phyloP scores from a whole-genome alignment of 768 basidiomycete genomes.

The Russula ochroleuca region DNA sequence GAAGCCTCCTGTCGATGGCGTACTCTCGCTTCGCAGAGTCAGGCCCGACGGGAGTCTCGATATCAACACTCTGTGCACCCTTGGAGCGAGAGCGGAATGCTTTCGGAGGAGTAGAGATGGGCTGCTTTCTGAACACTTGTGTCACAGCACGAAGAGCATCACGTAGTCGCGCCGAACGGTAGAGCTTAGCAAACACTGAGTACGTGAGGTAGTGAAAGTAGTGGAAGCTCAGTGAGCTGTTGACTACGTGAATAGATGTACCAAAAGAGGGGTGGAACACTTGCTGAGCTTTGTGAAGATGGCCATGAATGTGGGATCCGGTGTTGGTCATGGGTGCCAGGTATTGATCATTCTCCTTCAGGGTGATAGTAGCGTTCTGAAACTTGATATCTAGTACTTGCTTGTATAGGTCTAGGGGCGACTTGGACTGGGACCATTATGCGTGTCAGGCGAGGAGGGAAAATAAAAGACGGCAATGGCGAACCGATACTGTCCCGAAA shows the following conservation, averaged over 20 bases:
- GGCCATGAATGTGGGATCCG: slow-evolving; percentile 58
- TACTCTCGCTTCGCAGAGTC: slow-evolving; percentile 70
- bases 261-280: background rate
- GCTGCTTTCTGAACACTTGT: slow-evolving; percentile 1
- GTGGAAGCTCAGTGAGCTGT: slow-evolving; percentile 20
- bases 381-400: slow-evolving; percentile 72
- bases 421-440: slow-evolving; percentile 56
- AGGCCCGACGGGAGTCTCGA: slow-evolving; percentile 50
- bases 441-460: background rate
- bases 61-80: slow-evolving; percentile 42
- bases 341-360: slow-evolving; percentile 74
- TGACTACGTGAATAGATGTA: background rate
- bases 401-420: slow-evolving; percentile 79
- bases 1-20: slow-evolving; percentile 76
- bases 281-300: slow-evolving; percentile 45
- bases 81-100: slow-evolving; percentile 28
- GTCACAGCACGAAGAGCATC: slow-evolving; percentile 8
- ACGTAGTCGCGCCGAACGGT: slow-evolving; percentile 20
- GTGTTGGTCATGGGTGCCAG: slow-evolving; percentile 58
- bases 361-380: slow-evolving; percentile 55
- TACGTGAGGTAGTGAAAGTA: slow-evolving; percentile 24
- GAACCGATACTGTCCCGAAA: slow-evolving; percentile 71
- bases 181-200: slow-evolving; percentile 23
- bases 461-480: slow-evolving; percentile 29
- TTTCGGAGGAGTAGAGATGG: background rate